Conservation (phyloP, 148 eudicot species). For the Suaeda aralocaspica region DNA sequence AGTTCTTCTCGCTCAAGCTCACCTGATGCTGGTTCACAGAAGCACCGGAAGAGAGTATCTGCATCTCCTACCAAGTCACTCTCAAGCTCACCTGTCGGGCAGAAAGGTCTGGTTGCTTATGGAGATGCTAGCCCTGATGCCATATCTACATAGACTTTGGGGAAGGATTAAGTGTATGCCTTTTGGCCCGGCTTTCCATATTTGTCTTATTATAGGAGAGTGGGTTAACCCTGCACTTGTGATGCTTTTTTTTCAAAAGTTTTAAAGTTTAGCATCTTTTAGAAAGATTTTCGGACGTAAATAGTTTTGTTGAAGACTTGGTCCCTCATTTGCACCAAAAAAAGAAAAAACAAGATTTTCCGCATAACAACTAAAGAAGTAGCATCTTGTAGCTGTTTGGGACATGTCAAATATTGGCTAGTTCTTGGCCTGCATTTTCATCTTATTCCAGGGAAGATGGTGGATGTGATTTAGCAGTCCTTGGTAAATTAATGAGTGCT, state of each 20-base stretch:
- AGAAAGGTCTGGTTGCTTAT: slow-evolving; percentile 80
- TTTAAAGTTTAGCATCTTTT: neutral
- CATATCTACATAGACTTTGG: slow-evolving; percentile 34
- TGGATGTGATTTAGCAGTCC: no score
- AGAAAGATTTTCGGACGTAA: neutral
- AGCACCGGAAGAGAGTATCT: slow-evolving; percentile 31
- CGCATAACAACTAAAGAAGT: no score
- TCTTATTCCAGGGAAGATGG: no score
- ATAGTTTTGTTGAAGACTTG: neutral
- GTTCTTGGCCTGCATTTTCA: no score
- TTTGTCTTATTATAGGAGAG: no score
- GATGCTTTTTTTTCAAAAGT: no score
- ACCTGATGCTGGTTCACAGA: slow-evolving; percentile 33
- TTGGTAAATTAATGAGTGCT: no score
- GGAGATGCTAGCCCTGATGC: slow-evolving; percentile 72
- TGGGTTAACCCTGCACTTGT: neutral
- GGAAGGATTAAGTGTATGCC: neutral
- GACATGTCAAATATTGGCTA: no score
- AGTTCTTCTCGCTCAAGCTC: slow-evolving; percentile 49
- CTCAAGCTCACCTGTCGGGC: slow-evolving; percentile 67
- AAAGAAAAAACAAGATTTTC: no score
- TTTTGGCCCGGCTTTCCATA: no score
- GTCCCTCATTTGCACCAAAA: no score
- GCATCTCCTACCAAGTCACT: slow-evolving; percentile 45
- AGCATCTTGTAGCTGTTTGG: no score